Evolutionary conservation across 768 basidiomycete genomes (phyloP).

Genomic region (Lactarius sp.): DNA sequence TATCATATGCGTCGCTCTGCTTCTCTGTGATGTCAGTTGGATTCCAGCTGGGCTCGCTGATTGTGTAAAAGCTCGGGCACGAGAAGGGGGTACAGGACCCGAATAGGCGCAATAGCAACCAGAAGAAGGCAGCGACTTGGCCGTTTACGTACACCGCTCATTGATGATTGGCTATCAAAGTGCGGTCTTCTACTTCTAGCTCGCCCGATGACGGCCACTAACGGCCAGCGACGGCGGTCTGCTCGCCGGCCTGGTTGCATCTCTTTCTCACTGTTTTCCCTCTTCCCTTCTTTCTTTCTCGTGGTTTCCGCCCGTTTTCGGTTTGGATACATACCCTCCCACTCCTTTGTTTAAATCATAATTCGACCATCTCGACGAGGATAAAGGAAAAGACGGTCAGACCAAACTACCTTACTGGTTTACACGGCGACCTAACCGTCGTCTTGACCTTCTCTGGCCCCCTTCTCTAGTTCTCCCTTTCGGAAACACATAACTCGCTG

Average conservation of each 20-base stretch:
- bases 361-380: not conserved
- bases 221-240: not conserved
- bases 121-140: not conserved
- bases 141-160: constrained; percentile 18
- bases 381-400: not conserved
- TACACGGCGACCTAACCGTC: not conserved
- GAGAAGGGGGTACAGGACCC: constrained; percentile 3
- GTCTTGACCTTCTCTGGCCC: not conserved
- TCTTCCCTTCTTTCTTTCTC: not conserved
- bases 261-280: not conserved
- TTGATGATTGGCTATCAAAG: constrained; percentile 4
- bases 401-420: not conserved
- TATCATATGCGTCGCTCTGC: not conserved
- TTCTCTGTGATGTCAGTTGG: not conserved
- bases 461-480: constrained; percentile 9
- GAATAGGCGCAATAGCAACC: constrained; percentile 1
- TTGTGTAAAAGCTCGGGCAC: not conserved
- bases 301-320: not conserved
- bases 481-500: constrained; percentile 11
- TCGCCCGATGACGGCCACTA: not conserved
- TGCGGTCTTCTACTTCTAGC: constrained; percentile 16
- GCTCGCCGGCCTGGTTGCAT: not conserved
- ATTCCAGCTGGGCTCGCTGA: not conserved
- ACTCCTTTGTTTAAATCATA: not conserved
- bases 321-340: not conserved